Base-by-base conservation (phyloP, 2,329 filamentous ascomycete genomes). In the Passalora sequoiae region DNA sequence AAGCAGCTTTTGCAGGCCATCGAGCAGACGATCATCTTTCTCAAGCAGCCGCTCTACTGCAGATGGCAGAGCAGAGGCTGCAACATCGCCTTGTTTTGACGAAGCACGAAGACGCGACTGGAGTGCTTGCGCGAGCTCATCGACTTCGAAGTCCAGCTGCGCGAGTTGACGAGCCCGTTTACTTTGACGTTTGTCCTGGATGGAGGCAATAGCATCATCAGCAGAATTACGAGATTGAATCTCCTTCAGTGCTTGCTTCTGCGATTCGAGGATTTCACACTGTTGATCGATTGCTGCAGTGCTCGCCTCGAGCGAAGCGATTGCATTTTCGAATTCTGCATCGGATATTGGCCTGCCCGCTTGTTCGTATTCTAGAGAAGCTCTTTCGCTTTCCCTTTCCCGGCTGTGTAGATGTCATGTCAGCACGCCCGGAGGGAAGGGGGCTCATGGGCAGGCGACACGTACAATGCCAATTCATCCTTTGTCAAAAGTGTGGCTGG, bases 231-330 rank as follows among this genome's bases (percentile, higher is more conserved):
- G 72, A 4, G 75, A 66, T 52, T 77, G 67, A 17, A 77, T 62
- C 24, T 71, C 70, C 47, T 80, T 64, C 40, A 86, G 61, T 7
- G 80, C 80, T 53, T 77, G 74, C 47, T 78, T 77, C 60, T 87
- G 83, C 38, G 74, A 69, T 43, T 74, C 73, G 13, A 87, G 60
- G 0, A 74, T 69, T 57, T 80, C 76, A 20, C 74, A 80, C 57
- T 86, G 83, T 61, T 76, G 75, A 49, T 76, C 71, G 20, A 86
- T 83, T 13, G 73, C 74, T 13, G 72, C 72, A 1, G 83, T 86
- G 1, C 83, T 84, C 27, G 69, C 69, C 46, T 77, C 72, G n/a
- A 88, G 68, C 40, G 83, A 76, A 3, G 75, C 71, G 38, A 84
- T 78, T 12, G 83, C 83, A 29, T 68, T 63, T 40, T 70, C 70